These are phyloP conservation scores for Epichloe bromicola DNA, from an alignment of 2,329 filamentous ascomycete genomes.

Conservation along the genomic window DNA sequence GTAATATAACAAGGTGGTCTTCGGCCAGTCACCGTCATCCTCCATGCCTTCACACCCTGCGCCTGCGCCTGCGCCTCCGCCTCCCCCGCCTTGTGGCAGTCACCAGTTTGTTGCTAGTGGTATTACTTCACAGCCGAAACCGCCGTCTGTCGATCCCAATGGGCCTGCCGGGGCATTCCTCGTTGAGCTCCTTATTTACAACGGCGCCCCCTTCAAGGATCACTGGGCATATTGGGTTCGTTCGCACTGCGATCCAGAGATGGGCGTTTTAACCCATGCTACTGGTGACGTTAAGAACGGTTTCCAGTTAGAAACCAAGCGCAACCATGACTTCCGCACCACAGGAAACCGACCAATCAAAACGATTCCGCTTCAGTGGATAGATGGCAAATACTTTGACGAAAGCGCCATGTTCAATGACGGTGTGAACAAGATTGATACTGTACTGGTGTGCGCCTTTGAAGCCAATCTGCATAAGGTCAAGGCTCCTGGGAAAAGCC, in stretches of 20 bases:
- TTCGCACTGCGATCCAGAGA: slow-evolving; percentile 7
- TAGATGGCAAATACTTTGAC: slow-evolving; percentile 12
- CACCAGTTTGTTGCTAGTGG: background rate
- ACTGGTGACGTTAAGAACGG: slow-evolving; percentile 19
- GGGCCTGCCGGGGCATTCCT: slow-evolving; percentile 12
- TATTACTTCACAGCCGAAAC: background rate
- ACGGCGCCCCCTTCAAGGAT: slow-evolving; percentile 20
- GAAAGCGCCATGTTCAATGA: slow-evolving; percentile 15
- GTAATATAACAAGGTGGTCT: too few species aligned
- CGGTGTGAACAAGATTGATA: slow-evolving; percentile 10
- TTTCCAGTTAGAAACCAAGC: slow-evolving; percentile 19
- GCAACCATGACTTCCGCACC: slow-evolving; percentile 12
- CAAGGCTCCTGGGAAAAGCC: slow-evolving; percentile 8
- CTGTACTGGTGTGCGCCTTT: slow-evolving; percentile 14
- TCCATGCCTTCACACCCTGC: background rate
- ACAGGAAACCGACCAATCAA: slow-evolving; percentile 9
- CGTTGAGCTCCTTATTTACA: slow-evolving; percentile 18
- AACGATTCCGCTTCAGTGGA: slow-evolving; percentile 19
- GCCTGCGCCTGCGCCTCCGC: background rate
- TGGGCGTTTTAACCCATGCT: slow-evolving; percentile 18
- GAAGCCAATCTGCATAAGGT: slow-evolving; percentile 12
- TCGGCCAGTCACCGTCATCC: too few species aligned
- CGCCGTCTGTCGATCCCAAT: slow-evolving; percentile 3
- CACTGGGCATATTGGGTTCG: slow-evolving; percentile 22
- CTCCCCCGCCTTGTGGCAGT: background rate